A percentile compares a stretch with the other conserved stretches of the same genome.
Evolutionary conservation across 352 stramenopile species (phyloP).

Genomic region (Ochromonadaceae sp.): DNA sequence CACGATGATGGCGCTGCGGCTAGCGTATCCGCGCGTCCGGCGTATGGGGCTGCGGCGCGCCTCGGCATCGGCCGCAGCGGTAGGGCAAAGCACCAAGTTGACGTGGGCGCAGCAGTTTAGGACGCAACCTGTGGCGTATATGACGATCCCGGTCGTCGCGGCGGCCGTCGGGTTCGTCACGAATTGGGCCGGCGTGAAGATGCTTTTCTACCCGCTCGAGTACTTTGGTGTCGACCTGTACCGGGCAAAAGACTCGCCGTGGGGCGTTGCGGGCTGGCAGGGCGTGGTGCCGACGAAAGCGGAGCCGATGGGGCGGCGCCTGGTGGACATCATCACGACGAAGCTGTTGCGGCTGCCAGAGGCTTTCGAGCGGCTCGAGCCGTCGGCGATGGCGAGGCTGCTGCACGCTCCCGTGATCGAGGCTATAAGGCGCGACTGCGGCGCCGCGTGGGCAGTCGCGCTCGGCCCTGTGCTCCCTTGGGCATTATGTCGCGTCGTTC

Average conservation of each 20-base stretch:
- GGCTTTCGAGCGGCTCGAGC: constrained; percentile 38
- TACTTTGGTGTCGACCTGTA: constrained; percentile 70
- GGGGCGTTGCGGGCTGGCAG: constrained; percentile 82
- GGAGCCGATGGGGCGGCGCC: constrained; percentile 87
- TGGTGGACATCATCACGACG: constrained; percentile 70
- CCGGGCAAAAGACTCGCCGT: constrained; percentile 46
- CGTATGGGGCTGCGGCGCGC: too few species aligned
- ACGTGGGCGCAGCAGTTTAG: too few species aligned
- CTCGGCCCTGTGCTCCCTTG: too few species aligned
- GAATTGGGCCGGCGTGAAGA: constrained; percentile 69
- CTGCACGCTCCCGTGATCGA: too few species aligned
- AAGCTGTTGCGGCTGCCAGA: constrained; percentile 15
- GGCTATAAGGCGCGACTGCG: constrained; percentile 30
- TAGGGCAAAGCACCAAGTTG: too few species aligned
- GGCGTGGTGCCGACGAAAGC: constrained; percentile 90
- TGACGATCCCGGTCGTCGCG: constrained; percentile 37
- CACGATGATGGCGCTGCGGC: too few species aligned
- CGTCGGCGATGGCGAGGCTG: constrained; percentile 28
- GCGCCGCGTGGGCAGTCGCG: constrained; percentile 22
- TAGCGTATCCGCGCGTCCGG: too few species aligned
- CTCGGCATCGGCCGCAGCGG: too few species aligned
- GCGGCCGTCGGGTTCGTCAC: constrained; percentile 40
- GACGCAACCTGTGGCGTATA: constrained; percentile 33
- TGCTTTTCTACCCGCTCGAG: constrained; percentile 93
- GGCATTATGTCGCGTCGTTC: neutral